These are phyloP conservation scores for Jackrogersella minutella DNA, from an alignment of 495 filamentous ascomycete genomes.

Conservation along the genomic window DNA sequence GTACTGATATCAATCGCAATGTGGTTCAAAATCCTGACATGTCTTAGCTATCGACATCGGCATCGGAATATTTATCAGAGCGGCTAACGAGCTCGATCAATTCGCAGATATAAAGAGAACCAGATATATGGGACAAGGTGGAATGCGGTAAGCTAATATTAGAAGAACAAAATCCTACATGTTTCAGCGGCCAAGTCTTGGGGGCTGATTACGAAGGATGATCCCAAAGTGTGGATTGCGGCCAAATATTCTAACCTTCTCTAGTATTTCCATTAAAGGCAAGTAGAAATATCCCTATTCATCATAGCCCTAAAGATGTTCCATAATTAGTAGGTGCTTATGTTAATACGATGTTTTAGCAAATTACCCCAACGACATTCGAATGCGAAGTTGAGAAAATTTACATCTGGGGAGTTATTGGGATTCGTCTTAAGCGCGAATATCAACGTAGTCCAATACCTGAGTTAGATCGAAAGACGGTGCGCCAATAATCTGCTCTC, in stretches of 20 bases:
- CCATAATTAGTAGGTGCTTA: too few relatives aligned
- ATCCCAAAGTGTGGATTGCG: constrained; percentile 13
- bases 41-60: constrained; percentile 14
- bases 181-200: constrained; percentile 22
- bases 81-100: background rate
- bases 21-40: constrained; percentile 1
- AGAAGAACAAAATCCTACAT: constrained; percentile 32
- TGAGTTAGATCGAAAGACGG: too few relatives aligned
- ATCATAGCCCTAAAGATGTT: too few relatives aligned
- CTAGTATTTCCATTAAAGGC: background rate
- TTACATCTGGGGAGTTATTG: too few relatives aligned
- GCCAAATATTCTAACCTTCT: constrained; percentile 16
- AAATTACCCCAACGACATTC: too few relatives aligned
- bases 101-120: constrained; percentile 5
- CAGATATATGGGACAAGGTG: constrained; percentile 19
- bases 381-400: too few relatives aligned
- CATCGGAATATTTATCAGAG: constrained; percentile 20
- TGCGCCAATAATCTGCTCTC: background rate
- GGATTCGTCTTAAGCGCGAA: too few relatives aligned
- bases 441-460: too few relatives aligned
- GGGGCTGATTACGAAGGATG: constrained; percentile 33
- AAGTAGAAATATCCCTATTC: background rate
- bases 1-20: constrained; percentile 11
- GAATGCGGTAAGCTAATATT: constrained; percentile 30
- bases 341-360: too few relatives aligned